These are phyloP conservation scores for Starmerella powellii DNA, from an alignment of 805 yeast genomes.

Conservation along the genomic window DNA sequence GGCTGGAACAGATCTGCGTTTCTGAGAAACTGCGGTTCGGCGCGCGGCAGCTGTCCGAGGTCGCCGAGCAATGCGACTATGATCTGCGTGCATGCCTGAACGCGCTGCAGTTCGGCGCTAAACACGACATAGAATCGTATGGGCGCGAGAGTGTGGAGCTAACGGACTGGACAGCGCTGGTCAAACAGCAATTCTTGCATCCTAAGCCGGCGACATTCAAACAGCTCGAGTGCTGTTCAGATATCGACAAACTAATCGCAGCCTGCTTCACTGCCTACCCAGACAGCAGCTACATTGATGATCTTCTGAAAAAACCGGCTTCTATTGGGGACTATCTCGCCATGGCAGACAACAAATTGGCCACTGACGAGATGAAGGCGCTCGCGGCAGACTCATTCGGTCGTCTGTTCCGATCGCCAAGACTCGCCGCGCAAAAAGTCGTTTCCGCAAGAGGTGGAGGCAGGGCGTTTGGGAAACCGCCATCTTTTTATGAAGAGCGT, in stretches of 20 bases:
- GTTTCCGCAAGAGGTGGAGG: neutral
- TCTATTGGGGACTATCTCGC: slow-evolving; percentile 62
- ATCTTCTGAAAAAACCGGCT: slow-evolving; percentile 35
- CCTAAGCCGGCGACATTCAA: slow-evolving; percentile 40
- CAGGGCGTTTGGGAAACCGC: slow-evolving; percentile 16
- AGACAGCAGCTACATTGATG: slow-evolving; percentile 52
- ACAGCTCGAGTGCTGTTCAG: slow-evolving; percentile 37
- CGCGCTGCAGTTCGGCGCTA: slow-evolving; percentile 53
- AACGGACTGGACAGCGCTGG: slow-evolving; percentile 39
- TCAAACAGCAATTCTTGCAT: slow-evolving; percentile 49
- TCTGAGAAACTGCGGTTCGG: slow-evolving; percentile 42
- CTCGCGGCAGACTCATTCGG: slow-evolving; percentile 40
- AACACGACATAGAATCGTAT: neutral
- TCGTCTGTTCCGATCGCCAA: slow-evolving; percentile 43
- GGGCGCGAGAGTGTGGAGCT: slow-evolving; percentile 7
- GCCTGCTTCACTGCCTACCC: slow-evolving; percentile 60
- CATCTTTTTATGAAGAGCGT: slow-evolving; percentile 23
- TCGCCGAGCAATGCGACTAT: slow-evolving; percentile 60
- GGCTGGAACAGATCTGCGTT: slow-evolving; percentile 41
- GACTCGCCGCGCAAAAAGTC: slow-evolving; percentile 20
- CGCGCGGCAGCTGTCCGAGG: slow-evolving; percentile 44
- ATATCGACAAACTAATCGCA: slow-evolving; percentile 50
- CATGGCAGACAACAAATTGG: slow-evolving; percentile 43
- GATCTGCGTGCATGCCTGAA: slow-evolving; percentile 82
- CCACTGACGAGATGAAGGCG: slow-evolving; percentile 14